Evolutionary conservation across 139 green algal genomes (phyloP).

Genomic region (Desmodesmus armatus): DNA sequence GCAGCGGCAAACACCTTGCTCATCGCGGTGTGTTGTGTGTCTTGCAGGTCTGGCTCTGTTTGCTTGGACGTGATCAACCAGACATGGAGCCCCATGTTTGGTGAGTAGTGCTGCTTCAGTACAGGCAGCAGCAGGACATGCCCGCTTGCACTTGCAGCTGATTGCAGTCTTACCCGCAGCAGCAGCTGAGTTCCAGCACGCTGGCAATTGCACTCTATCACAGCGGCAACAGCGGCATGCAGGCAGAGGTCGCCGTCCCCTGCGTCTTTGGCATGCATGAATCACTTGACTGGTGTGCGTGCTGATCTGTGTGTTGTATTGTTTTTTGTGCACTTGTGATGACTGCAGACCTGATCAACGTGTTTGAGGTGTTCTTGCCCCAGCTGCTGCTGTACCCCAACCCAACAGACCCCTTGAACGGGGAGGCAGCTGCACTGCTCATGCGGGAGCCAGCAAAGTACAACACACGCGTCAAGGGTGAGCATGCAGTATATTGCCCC

Average conservation of each 20-base stretch:
- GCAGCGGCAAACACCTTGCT: too few species aligned
- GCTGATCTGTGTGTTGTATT: neutral
- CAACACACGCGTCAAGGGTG: constrained; percentile 90
- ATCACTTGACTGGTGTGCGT: too few species aligned
- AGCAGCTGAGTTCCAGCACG: too few species aligned
- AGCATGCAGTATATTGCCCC: neutral
- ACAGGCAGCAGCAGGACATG: neutral
- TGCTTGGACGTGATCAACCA: constrained; percentile 99
- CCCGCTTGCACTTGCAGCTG: neutral
- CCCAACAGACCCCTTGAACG: constrained; percentile 97
- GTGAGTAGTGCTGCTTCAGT: constrained; percentile 54
- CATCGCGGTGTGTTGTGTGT: neutral
- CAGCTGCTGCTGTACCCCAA: constrained; percentile 99
- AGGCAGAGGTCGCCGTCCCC: too few species aligned
- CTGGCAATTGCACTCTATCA: too few species aligned
- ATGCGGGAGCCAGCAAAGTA: constrained; percentile 96
- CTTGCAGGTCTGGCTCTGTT: constrained; percentile 89
- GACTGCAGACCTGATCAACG: constrained; percentile 95
- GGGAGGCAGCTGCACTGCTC: constrained; percentile 96
- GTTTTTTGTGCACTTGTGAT: too few species aligned
- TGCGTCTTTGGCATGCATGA: too few species aligned
- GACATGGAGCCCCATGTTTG: constrained; percentile 99
- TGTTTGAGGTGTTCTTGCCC: constrained; percentile 99
- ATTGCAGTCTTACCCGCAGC: too few species aligned
- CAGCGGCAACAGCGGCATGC: too few species aligned